These are phyloP conservation scores for Oenanthe sinensis DNA, from an alignment of 129 eudicot genomes.

Conservation along the genomic window DNA sequence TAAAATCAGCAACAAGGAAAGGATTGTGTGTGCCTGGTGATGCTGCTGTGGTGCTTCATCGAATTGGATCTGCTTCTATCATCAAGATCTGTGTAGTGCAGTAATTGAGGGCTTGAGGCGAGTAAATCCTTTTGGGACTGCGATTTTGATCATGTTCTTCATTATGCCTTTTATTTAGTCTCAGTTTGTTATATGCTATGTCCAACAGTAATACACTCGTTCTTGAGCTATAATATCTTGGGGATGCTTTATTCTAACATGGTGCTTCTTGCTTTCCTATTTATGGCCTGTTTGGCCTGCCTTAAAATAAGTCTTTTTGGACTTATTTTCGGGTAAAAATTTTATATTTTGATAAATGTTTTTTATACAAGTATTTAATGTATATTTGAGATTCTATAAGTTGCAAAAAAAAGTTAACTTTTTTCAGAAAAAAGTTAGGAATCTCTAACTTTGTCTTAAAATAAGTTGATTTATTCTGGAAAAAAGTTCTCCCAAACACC, in stretches of 20 bases:
- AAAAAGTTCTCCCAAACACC: too few species aligned
- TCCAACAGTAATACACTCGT: not conserved
- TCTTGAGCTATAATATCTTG: not conserved
- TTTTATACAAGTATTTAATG: too few species aligned
- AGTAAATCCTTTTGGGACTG: not conserved
- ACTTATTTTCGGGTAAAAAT: too few species aligned
- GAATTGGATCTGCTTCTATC: constrained; percentile 15
- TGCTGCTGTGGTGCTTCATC: constrained; percentile 15
- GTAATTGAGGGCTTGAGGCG: not conserved
- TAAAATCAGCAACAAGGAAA: constrained; percentile 2
- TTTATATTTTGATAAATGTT: too few species aligned
- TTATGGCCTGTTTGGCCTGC: too few species aligned
- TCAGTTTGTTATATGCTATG: not conserved
- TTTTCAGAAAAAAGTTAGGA: too few species aligned
- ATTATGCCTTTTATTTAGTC: not conserved
- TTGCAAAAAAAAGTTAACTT: too few species aligned
- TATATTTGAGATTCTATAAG: too few species aligned
- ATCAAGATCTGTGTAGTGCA: constrained; percentile 13
- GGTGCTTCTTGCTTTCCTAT: not conserved
- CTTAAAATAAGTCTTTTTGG: too few species aligned
- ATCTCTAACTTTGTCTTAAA: too few species aligned
- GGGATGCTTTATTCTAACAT: not conserved
- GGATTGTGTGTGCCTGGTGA: constrained; percentile 13
- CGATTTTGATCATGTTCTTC: not conserved
- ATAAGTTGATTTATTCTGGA: too few species aligned